Evolutionary conservation across 177 flowering plant genomes (phyloP).

Genomic region (Tripterygium wilfordii): DNA sequence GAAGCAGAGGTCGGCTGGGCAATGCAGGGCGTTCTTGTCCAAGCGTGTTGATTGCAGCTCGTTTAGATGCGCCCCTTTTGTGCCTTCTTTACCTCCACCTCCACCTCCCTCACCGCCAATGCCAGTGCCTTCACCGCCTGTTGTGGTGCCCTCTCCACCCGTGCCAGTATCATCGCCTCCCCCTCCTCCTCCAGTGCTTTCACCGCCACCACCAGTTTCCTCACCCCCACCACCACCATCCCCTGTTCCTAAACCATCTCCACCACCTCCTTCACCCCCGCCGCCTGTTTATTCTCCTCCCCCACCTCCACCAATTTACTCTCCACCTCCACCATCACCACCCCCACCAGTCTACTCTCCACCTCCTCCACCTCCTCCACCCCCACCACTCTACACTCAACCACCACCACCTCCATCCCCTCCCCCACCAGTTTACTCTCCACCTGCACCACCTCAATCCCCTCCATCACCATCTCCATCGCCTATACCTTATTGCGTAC

Average conservation of each 20-base stretch:
- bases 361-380: background rate
- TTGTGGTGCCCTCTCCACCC: conserved; percentile 2
- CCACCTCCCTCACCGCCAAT: conserved; percentile 44
- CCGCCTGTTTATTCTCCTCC: conserved; percentile 1
- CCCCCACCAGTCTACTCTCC: conserved; percentile 1
- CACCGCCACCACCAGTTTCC: background rate
- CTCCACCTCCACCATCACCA: conserved; percentile 1
- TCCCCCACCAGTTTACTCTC: background rate
- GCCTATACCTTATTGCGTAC: too few relatives aligned
- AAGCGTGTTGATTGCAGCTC: conserved; percentile 52
- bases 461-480: conserved; percentile 40
- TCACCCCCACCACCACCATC: conserved; percentile 2
- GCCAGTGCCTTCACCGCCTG: conserved; percentile 17
- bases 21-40: conserved; percentile 60
- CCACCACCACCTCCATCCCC: background rate
- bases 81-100: conserved; percentile 52
- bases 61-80: conserved; percentile 55
- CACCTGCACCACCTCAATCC: conserved; percentile 27
- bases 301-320: conserved; percentile 2
- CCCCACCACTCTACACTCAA: too few relatives aligned
- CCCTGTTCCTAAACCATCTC: background rate
- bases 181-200: background rate
- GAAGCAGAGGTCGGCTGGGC: conserved; percentile 44
- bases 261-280: background rate
- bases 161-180: background rate